Percentiles rank a stretch among this genome's conserved stretches.
These are phyloP conservation scores for Chlorella vulgaris DNA, from an alignment of 139 green algal species.

Conservation along the genomic window DNA sequence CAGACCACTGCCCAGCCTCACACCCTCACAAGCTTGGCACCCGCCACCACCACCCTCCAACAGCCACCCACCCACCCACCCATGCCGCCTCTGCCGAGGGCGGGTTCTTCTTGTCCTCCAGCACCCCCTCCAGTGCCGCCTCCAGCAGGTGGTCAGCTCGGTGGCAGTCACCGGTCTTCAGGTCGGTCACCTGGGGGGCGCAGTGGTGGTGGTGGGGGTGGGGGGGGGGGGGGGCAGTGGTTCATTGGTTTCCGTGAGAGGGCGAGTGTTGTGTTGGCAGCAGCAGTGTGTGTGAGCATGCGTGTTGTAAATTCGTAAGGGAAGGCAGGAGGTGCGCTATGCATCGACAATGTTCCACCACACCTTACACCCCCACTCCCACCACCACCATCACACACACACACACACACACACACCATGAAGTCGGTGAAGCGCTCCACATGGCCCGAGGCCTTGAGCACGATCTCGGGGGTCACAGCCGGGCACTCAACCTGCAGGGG, in stretches of 20 bases:
- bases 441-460: constrained; percentile 94
- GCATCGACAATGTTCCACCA: too few species aligned
- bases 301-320: too few species aligned
- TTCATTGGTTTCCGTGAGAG: too few species aligned
- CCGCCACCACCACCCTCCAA: background rate
- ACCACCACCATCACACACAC: background rate
- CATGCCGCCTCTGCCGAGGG: constrained; percentile 43
- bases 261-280: background rate
- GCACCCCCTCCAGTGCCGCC: constrained; percentile 72
- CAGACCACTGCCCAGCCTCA: background rate
- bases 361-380: background rate
- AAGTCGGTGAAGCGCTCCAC: constrained; percentile 80
- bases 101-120: constrained; percentile 78
- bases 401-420: constrained; percentile 13
- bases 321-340: too few species aligned
- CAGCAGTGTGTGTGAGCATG: background rate
- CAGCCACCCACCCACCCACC: background rate
- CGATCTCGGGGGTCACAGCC: constrained; percentile 93
- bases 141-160: constrained; percentile 97
- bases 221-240: constrained; percentile 79
- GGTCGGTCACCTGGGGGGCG: constrained; percentile 94
- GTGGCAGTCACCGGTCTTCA: constrained; percentile 87
- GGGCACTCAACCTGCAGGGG: constrained; percentile 95
- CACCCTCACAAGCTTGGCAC: background rate
- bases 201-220: too few species aligned